Percentiles rank a stretch among this genome's conserved stretches.
Evolutionary conservation across 768 basidiomycete genomes (phyloP).

Genomic region (Baorangia bicolor): DNA sequence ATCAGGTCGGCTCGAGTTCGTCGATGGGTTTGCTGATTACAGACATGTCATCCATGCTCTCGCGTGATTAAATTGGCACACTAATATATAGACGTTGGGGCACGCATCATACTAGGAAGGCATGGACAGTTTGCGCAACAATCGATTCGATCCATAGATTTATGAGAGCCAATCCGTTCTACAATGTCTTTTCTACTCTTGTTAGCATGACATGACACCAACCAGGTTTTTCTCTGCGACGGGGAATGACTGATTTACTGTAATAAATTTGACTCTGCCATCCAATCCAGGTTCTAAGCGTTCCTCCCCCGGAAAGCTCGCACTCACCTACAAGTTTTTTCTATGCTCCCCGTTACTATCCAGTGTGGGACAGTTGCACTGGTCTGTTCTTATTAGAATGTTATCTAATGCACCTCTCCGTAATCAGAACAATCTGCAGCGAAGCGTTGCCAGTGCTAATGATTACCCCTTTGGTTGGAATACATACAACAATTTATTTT

Average conservation of each 20-base stretch:
- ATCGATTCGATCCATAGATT: slow-evolving; percentile 24
- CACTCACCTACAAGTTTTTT: neutral
- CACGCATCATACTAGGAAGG: slow-evolving; percentile 16
- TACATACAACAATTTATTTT: neutral
- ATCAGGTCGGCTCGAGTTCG: slow-evolving; percentile 46
- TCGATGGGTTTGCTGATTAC: slow-evolving; percentile 28
- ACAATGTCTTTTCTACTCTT: slow-evolving; percentile 14
- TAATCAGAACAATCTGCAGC: neutral
- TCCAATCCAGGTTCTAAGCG: neutral
- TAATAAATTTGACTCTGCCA: slow-evolving; percentile 10
- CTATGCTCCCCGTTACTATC: neutral
- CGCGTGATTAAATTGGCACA: slow-evolving; percentile 7
- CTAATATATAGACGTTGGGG: slow-evolving; percentile 17
- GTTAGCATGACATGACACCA: slow-evolving; percentile 7
- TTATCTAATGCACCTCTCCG: slow-evolving; percentile 1
- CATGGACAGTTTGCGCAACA: slow-evolving; percentile 19
- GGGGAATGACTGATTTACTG: slow-evolving; percentile 10
- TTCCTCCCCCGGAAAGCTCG: neutral
- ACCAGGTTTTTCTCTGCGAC: slow-evolving; percentile 4
- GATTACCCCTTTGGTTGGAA: neutral
- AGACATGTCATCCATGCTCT: slow-evolving; percentile 8
- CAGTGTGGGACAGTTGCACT: neutral
- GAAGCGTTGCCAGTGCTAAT: no score
- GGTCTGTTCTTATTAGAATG: slow-evolving; percentile 1
- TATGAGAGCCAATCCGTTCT: slow-evolving; percentile 18